Conservation (phyloP, 441 rosid genomes). For the Lepidium campestre region DNA sequence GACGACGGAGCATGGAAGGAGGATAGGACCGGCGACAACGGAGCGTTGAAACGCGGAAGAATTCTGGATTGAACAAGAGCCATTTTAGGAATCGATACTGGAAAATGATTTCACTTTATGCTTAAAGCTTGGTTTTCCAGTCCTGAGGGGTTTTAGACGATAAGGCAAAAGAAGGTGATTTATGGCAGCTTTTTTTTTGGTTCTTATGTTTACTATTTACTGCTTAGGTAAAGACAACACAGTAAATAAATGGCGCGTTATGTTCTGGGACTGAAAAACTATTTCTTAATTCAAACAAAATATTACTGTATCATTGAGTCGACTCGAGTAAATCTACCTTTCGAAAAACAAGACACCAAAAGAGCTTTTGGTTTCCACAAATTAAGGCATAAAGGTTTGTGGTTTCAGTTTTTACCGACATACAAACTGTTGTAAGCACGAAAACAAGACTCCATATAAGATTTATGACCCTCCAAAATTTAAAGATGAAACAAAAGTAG, state of each 20-base stretch:
- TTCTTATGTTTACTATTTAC: background rate
- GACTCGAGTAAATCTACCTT: background rate
- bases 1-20: constrained; percentile 26
- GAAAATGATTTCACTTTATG: background rate
- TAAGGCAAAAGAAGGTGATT: constrained; percentile 10
- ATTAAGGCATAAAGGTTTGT: background rate
- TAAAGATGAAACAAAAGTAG: background rate
- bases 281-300: background rate
- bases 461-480: constrained; percentile 2
- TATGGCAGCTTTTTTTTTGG: background rate
- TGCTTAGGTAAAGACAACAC: background rate
- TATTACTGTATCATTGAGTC: background rate
- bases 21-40: constrained; percentile 24
- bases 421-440: constrained; percentile 15
- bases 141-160: constrained; percentile 16
- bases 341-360: background rate
- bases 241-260: background rate
- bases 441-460: background rate
- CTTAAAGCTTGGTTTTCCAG: background rate
- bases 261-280: background rate
- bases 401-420: background rate
- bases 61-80: constrained; percentile 45
- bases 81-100: constrained; percentile 30
- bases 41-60: constrained; percentile 3
- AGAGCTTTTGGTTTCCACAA: background rate